Conservation (phyloP, 176 grass and related monocot species). For the Saccharum spontaneum region DNA sequence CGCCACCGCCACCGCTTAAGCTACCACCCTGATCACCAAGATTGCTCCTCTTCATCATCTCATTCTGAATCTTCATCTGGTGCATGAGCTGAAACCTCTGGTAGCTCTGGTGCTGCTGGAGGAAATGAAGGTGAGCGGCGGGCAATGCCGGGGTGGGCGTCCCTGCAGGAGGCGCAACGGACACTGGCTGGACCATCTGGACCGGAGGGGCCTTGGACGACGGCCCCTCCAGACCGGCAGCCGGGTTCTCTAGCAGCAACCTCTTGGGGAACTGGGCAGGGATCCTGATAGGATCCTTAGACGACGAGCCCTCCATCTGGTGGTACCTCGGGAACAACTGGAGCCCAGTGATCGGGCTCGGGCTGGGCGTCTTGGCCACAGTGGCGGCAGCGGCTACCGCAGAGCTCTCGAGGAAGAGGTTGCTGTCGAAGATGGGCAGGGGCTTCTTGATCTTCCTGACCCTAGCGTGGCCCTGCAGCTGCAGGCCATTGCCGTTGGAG, state of each 20-base stretch:
- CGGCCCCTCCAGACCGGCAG: constrained; percentile 1
- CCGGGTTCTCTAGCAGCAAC: constrained; percentile 53
- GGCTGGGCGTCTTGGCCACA: constrained; percentile 5
- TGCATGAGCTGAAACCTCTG: constrained; percentile 89
- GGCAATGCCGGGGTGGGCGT: constrained; percentile 39
- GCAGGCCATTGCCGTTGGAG: constrained; percentile 40
- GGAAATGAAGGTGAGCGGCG: constrained; percentile 65
- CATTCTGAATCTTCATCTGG: constrained; percentile 83
- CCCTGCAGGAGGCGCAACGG: constrained; percentile 31
- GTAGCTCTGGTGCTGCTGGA: constrained; percentile 86
- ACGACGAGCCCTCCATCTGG: constrained; percentile 51
- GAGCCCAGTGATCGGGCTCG: constrained; percentile 46
- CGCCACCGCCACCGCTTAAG: background rate
- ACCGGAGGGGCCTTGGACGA: constrained; percentile 5
- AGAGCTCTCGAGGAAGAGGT: constrained; percentile 67
- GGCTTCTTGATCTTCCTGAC: constrained; percentile 69
- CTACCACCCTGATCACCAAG: constrained; percentile 43
- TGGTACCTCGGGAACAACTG: constrained; percentile 66
- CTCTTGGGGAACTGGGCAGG: constrained; percentile 59
- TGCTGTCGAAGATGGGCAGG: constrained; percentile 59
- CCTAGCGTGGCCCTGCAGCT: constrained; percentile 79
- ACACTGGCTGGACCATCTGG: constrained; percentile 51
- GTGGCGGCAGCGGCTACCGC: background rate
- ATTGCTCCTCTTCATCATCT: constrained; percentile 63
- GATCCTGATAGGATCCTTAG: constrained; percentile 52